Base-by-base conservation (phyloP, 768 basidiomycete genomes). In the Lactifluus rugatus region DNA sequence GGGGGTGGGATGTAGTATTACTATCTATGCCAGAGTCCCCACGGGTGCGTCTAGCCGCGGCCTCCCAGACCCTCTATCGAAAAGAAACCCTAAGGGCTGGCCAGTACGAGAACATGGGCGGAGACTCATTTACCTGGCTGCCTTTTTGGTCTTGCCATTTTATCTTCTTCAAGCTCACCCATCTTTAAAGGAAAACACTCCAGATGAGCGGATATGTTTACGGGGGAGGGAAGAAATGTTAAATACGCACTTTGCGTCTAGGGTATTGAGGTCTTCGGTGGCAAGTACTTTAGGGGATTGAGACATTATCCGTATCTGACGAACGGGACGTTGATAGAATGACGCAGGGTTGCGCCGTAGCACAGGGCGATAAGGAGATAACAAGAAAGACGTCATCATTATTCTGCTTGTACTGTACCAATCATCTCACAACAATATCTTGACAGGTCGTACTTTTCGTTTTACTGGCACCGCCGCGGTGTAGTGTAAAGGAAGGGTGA, bases 11-110 rank as follows among this genome's bases (percentile, higher is more conserved):
- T 44, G 19, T 16, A 7, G 42, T 21, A 2, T 34, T 48, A 89
- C 91, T 90, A 72, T 96, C 94, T 56, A 93, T 80, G 0, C 86
- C 91, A 11, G 83, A 81, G 4, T 80, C 76, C 48, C 82, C 82
- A 44, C 89, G 79, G 13, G 89, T 92, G 66, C 82, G 88, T 37
- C 94, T 78, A 65, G 89, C 84, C 10, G 93, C 93, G 58, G 76
- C 84, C 71, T 96, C 94, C 93, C 94, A 97, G n/a, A 78, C 65
- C 56, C 92, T 75, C 86, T 94, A 64, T 10, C n/a, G n/a, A n/a
- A 14, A 48, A 7, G 32, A 48, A 54, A 56, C 48, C 14, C 9
- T 48, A 37, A 52, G 26, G 32, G 25, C 3, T 9, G 28, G 39
- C 48, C 34, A n/a, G 28, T 17, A 39, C 37, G 17, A 17, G 17